Base-by-base conservation (phyloP, 805 yeast genomes). In the Wickerhamomyces kurtzmanii region DNA sequence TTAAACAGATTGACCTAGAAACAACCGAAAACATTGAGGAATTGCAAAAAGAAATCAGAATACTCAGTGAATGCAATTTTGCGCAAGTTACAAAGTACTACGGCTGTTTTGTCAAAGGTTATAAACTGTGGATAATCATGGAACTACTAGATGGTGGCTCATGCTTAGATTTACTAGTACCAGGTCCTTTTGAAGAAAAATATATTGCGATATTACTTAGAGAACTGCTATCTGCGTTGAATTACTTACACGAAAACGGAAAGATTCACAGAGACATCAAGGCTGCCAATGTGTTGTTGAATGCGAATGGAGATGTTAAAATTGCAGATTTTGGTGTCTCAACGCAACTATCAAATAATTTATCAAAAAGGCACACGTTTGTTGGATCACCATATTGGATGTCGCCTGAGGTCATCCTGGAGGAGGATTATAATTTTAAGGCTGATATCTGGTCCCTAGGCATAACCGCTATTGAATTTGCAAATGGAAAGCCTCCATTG, bases 371-470 rank as follows among this genome's bases (percentile, higher is more conserved):
- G 40, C 61, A 65, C 48, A 71, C 78, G 0, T 62, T 70, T 45
- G 76, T 71, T 6, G 94, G 94, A 2, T 81, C 93, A 0, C 93
- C 93, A 1, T 91, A 86, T 51, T 91, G 98, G 98, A 91, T 91
- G 98, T 95, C 97, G 0, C 98, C 98, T 0, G 98, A 89, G 52
- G 97, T 89, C 19, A 89, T 89, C 21, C 63, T 82, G 50, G 96
- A 87, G 52, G 93, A 89, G 27, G 84, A 78, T 14, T 68, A 76
- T 23, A 93, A 83, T 52, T 70, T 77, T 31, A 87, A 79, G 54
- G 98, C 95, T 0, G 99, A 91, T 51, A 83, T 91, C 9, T 91
- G 99, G 99, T 87, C 97, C 0, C 54, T 89, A 29, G 99, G 99
- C 5, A 84, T 91, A 37, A 89, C 98, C 0, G 66, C 87, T 5